A percentile compares a stretch with the other conserved stretches of the same genome.
Conservation (phyloP, 129 eudicot species). For the Chrysanthemum seticuspe region DNA sequence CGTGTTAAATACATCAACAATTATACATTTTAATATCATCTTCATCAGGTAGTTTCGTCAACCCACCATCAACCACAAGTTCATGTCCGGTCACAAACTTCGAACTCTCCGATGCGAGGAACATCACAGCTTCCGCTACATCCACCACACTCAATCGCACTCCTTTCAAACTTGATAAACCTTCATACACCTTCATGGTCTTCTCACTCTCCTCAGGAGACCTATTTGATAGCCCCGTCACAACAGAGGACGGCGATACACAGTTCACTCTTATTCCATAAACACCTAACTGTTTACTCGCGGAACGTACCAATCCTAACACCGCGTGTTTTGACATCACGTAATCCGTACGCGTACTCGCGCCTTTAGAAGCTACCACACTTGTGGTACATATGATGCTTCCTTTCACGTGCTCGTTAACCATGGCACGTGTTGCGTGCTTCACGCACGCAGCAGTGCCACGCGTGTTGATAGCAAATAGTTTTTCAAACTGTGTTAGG, state of each 20-base stretch:
- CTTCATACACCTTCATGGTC: slow-evolving; percentile 24
- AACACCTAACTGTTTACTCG: slow-evolving; percentile 37
- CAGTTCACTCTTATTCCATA: slow-evolving; percentile 40
- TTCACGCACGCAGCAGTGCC: slow-evolving; percentile 36
- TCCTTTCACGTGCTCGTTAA: slow-evolving; percentile 24
- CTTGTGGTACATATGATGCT: slow-evolving; percentile 35
- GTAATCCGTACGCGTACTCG: slow-evolving; percentile 28
- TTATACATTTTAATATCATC: slow-evolving; percentile 17
- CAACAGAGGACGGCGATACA: slow-evolving; percentile 37
- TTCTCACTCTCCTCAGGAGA: slow-evolving; percentile 16
- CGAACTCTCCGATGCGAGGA: slow-evolving; percentile 29
- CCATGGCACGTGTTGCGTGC: slow-evolving; percentile 37
- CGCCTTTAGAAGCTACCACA: slow-evolving; percentile 24
- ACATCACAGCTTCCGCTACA: slow-evolving; percentile 35
- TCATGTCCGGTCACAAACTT: slow-evolving; percentile 30
- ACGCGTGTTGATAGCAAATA: slow-evolving; percentile 22
- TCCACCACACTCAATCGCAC: slow-evolving; percentile 10
- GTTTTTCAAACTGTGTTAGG: slow-evolving; percentile 25
- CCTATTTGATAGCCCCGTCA: slow-evolving; percentile 19
- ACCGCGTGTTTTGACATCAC: slow-evolving; percentile 38
- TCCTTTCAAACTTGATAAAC: slow-evolving; percentile 26
- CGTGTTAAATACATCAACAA: slow-evolving; percentile 1
- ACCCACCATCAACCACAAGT: slow-evolving; percentile 36
- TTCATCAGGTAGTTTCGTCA: slow-evolving; percentile 31
- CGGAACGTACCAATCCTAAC: slow-evolving; percentile 35